Percentiles rank a stretch among this genome's conserved stretches.
Evolutionary conservation across 495 filamentous ascomycete species (phyloP).

Genomic region (Hypoxylon rickii): DNA sequence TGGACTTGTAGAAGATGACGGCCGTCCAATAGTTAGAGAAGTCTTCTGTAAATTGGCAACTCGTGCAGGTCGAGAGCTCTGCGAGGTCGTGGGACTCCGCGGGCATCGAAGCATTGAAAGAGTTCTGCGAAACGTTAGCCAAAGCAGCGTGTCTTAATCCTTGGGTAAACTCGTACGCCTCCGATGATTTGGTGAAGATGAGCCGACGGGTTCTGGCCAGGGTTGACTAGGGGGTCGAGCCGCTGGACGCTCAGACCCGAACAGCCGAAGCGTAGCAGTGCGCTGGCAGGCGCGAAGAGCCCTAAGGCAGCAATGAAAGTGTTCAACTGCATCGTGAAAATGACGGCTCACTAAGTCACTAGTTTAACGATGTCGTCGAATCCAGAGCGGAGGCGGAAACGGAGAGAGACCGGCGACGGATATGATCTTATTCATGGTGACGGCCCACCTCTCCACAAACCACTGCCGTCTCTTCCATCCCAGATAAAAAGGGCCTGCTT

Average conservation of each 20-base stretch:
- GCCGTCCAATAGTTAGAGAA: constrained; percentile 54
- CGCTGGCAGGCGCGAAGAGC: constrained; percentile 49
- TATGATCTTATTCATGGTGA: constrained; percentile 23
- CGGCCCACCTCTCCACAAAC: constrained; percentile 6
- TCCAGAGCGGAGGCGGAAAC: not conserved
- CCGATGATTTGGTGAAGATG: constrained; percentile 53
- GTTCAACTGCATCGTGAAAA: constrained; percentile 49
- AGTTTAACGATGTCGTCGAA: not conserved
- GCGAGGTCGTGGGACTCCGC: constrained; percentile 38
- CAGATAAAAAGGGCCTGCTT: constrained; percentile 11
- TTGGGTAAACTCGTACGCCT: constrained; percentile 59
- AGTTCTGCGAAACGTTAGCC: constrained; percentile 29
- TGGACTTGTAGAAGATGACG: constrained; percentile 43
- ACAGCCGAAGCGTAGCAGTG: constrained; percentile 51
- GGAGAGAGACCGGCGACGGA: constrained; percentile 16
- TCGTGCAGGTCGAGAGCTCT: constrained; percentile 44
- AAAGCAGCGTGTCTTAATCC: not conserved
- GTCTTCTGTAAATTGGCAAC: constrained; percentile 47
- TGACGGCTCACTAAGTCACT: not conserved
- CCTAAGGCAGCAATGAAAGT: constrained; percentile 47
- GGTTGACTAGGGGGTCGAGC: constrained; percentile 48
- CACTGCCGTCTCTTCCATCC: constrained; percentile 29
- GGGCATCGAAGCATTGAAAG: constrained; percentile 45
- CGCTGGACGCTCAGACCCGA: constrained; percentile 52
- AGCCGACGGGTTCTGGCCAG: constrained; percentile 43